Evolutionary conservation across 2,329 filamentous ascomycete genomes (phyloP).

Genomic region (Clarireedia homoeocarpa): DNA sequence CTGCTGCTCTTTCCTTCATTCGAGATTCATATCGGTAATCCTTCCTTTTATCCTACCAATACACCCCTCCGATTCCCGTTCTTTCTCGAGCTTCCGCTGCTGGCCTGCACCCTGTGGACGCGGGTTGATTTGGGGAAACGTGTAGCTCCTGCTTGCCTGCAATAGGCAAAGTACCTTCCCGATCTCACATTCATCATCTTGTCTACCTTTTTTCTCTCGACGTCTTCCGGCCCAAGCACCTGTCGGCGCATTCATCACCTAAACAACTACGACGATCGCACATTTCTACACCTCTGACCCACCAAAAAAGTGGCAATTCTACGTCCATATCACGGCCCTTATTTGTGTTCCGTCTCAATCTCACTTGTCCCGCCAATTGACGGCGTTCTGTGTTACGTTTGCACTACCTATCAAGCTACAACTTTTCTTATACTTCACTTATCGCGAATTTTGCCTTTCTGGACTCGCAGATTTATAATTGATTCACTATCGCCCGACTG

Average conservation of each 20-base stretch:
- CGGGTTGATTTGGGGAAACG: too few species aligned
- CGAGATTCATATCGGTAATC: too few species aligned
- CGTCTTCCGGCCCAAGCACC: too few species aligned
- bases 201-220: not conserved
- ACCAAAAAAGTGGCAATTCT: not conserved
- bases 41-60: too few species aligned
- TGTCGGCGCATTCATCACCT: too few species aligned
- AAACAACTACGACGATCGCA: not conserved
- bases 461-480: constrained; percentile 1
- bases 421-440: not conserved
- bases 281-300: not conserved
- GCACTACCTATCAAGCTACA: not conserved
- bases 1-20: too few species aligned
- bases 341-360: constrained; percentile 6
- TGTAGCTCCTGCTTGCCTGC: too few species aligned
- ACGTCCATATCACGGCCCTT: constrained; percentile 3
- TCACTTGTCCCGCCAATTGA: constrained; percentile 11
- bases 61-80: too few species aligned
- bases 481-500: constrained; percentile 1
- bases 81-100: too few species aligned
- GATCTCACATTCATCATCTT: not conserved
- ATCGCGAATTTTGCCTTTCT: not conserved
- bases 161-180: too few species aligned
- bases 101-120: too few species aligned
- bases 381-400: constrained; percentile 8